Base-by-base conservation (phyloP, 164 flowering plant genomes). In the Akebia trifoliata region DNA sequence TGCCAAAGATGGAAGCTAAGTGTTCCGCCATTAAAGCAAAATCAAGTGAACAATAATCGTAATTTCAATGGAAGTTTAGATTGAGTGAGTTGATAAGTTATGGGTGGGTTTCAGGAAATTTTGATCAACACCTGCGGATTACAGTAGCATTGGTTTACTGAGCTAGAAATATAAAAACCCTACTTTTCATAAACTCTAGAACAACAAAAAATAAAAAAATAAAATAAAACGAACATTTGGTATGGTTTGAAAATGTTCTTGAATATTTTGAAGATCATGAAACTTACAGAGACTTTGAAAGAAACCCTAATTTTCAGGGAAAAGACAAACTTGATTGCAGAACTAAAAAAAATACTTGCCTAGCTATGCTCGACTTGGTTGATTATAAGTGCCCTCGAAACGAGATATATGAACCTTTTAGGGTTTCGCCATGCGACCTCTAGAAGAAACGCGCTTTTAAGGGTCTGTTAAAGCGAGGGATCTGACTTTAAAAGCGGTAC, bases 1-100 rank as follows among this genome's bases (percentile, higher is more conserved):
- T 76, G 11, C 80, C 81, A 52, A 77, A 77, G 20, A 77, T 77
- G 10, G 81, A 77, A 7, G 81, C 81, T 32, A 77, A 50, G 46
- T 77, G 81, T 60, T 74, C 81, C 63, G 81, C 78, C 78, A 74
- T 74, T 30, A 30, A 32, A 8, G 20, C 35, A 20, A 61, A 39
- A 42, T 20, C 21, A 42, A 42, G 5, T 42, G 8, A 42, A 42
- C 21, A 42, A 17, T n/a, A 42, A 1, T 4, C 46, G 1, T n/a
- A 42, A 29, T 29, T 4, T 5, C 35, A n/a, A n/a, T 2, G 18
- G 18, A 30, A 49, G 3, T 20, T 12, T 4, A 6, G 9, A 5
- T 29, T 14, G 8, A 4, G 8, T 39, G 2, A n/a, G 36, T 6
- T 7, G 36, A 6, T 17, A 54, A 38, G 8, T 12, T 20, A n/a